Base-by-base conservation (phyloP, 23 red algal species). In the Gracilaria domingensis region DNA sequence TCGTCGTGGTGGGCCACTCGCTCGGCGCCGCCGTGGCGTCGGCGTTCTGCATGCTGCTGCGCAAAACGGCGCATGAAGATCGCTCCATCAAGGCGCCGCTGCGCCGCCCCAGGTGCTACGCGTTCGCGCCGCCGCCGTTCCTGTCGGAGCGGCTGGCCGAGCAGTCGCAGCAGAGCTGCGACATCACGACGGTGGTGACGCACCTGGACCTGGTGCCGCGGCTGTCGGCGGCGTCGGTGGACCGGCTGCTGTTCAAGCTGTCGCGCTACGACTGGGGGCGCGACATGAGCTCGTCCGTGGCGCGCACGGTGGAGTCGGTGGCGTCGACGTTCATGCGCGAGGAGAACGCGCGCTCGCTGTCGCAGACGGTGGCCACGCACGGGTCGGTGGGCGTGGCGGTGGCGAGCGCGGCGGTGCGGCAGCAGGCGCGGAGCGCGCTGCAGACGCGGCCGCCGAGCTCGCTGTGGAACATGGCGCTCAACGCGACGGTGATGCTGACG, bases 11-110 rank as follows among this genome's bases (percentile, higher is more conserved):
- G 14, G 95, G 95, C 16, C 95, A 98, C 36, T 91, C 85, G 24
- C 66, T 98, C 23, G 95, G 95, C 56, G 95, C 80, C 24, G 95
- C 88, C 49, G 95, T 97, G 38, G 95, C 95, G 50, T 90, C 95
- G 12, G 75, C 92, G 20, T 59, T 97, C 26, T 74, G 90, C 20
- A 93, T 97, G 91, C 56, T 91, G 58, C 34, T 97, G 50, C 62
- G 88, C 12, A 58, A 78, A 7, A 64, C 48, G 6, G 42, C 71
- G 36, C 56, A 80, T 37, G 57, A 70, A 11, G 77, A 59, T 5
- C 53, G 87, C 16, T 20, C 11, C n/a, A 53, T 53, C 62, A 39
- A 60, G 18, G 4, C 36, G 29, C 42, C 58, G 48, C 44, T 83
- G 29, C 65, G 75, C 8, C 34, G 24, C 33, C 37, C 81, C 18